These are phyloP conservation scores for Volvariella surrecta DNA, from an alignment of 1,284 basidiomycete species.

Conservation along the genomic window DNA sequence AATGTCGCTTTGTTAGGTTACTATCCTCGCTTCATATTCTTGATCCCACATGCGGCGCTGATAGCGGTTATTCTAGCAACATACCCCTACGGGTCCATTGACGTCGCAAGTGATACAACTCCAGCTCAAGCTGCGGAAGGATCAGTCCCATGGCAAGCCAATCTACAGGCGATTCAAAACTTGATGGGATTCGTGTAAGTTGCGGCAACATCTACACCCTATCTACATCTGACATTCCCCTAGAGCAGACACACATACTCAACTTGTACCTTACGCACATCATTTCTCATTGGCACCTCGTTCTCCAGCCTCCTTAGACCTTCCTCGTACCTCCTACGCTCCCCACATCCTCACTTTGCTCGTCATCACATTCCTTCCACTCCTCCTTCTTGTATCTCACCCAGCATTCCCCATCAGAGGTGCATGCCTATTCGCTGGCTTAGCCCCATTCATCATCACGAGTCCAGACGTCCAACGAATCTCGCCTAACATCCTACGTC, in stretches of 20 bases:
- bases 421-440: constrained; percentile 46
- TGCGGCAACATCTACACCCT: constrained; percentile 3
- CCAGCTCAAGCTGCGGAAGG: constrained; percentile 33
- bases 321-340: constrained; percentile 34
- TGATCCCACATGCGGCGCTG: constrained; percentile 52
- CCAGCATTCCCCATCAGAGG: constrained; percentile 53
- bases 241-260: constrained; percentile 17
- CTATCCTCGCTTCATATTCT: constrained; percentile 54
- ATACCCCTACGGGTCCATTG: constrained; percentile 32
- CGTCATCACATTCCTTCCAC: constrained; percentile 31
- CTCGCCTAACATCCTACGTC: neutral
- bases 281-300: constrained; percentile 23
- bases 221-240: constrained; percentile 27
- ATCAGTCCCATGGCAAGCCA: constrained; percentile 65
- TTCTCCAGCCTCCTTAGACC: constrained; percentile 4
- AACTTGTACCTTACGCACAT: constrained; percentile 18
- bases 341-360: constrained; percentile 41
- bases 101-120: constrained; percentile 9
- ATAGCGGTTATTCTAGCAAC: constrained; percentile 50
- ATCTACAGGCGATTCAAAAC: constrained; percentile 74
- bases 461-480: constrained; percentile 35
- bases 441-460: constrained; percentile 41
- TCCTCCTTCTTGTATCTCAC: constrained; percentile 37
- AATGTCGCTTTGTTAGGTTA: constrained; percentile 36
- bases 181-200: constrained; percentile 68